Percentiles rank a stretch among this genome's conserved stretches.
Evolutionary conservation across 306 rosid genomes (phyloP).

Genomic region (Coriaria nepalensis): DNA sequence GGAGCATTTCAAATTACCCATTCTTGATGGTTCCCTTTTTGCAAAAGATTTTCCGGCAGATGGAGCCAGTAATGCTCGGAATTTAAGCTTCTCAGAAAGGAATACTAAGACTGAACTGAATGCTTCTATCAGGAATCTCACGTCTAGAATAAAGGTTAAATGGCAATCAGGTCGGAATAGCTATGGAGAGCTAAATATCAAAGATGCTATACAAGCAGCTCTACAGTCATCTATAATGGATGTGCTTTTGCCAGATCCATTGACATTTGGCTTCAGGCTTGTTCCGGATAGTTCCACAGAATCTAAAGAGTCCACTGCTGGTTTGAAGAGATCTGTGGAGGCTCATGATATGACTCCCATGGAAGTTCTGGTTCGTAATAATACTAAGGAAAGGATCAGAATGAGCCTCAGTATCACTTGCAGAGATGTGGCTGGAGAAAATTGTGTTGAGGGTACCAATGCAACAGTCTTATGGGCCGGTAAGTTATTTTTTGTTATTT

Average conservation of each 20-base stretch:
- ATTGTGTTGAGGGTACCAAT: slow-evolving; percentile 65
- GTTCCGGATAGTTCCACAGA: slow-evolving; percentile 21
- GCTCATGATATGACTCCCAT: slow-evolving; percentile 77
- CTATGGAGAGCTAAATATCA: slow-evolving; percentile 78
- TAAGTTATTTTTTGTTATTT: slow-evolving; percentile 18
- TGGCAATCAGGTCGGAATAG: slow-evolving; percentile 89
- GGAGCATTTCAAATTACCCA: slow-evolving; percentile 79
- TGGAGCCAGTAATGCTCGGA: slow-evolving; percentile 34
- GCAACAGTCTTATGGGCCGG: slow-evolving; percentile 89
- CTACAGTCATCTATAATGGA: slow-evolving; percentile 87
- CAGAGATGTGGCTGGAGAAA: slow-evolving; percentile 93
- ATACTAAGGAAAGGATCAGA: slow-evolving; percentile 74
- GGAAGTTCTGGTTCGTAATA: slow-evolving; percentile 86
- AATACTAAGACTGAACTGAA: slow-evolving; percentile 73
- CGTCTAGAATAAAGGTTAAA: slow-evolving; percentile 72
- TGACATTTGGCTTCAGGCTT: slow-evolving; percentile 83
- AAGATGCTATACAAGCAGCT: slow-evolving; percentile 89
- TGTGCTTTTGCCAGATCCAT: slow-evolving; percentile 85
- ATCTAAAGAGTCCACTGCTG: slow-evolving; percentile 20
- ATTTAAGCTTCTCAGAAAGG: slow-evolving; percentile 55
- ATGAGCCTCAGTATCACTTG: slow-evolving; percentile 69
- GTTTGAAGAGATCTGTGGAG: slow-evolving; percentile 49
- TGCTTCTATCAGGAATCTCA: slow-evolving; percentile 80
- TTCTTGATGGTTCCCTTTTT: slow-evolving; percentile 83
- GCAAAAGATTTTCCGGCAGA: slow-evolving; percentile 45